These are phyloP conservation scores for Vicia villosa DNA, from an alignment of 306 rosid genomes.

Conservation along the genomic window DNA sequence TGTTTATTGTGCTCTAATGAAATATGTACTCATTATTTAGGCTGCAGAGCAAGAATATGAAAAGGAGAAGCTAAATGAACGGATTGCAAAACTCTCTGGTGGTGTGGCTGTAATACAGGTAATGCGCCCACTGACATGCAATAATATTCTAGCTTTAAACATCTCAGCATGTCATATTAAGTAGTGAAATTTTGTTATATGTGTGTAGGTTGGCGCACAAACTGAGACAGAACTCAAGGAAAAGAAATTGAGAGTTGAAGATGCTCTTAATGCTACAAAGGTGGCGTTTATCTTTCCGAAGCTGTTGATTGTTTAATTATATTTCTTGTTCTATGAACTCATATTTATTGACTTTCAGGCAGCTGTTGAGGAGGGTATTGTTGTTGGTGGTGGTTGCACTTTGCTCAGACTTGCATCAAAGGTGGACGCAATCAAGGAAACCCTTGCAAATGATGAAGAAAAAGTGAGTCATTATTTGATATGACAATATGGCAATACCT, in stretches of 20 bases:
- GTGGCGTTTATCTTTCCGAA: constrained; percentile 40
- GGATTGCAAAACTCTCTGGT: constrained; percentile 94
- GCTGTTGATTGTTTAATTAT: not conserved
- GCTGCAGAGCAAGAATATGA: constrained; percentile 97
- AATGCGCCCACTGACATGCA: not conserved
- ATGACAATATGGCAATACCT: not conserved
- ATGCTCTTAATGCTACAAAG: constrained; percentile 99
- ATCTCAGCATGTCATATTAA: not conserved
- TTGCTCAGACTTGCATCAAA: constrained; percentile 90
- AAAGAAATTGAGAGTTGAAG: constrained; percentile 96
- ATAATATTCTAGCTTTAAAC: not conserved
- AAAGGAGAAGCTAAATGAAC: constrained; percentile 83
- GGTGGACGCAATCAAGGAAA: constrained; percentile 83
- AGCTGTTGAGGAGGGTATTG: constrained; percentile 99
- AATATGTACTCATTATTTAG: constrained; percentile 35
- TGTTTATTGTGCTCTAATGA: constrained; percentile 8
- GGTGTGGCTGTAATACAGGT: constrained; percentile 99
- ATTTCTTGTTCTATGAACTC: constrained; percentile 4
- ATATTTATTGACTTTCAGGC: constrained; percentile 60
- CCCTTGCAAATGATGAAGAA: constrained; percentile 88
- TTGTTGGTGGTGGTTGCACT: constrained; percentile 99
- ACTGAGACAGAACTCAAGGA: constrained; percentile 99
- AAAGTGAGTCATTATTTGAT: constrained; percentile 53
- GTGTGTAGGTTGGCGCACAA: constrained; percentile 93
- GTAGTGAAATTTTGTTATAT: not conserved